Percentiles rank a stretch among this genome's conserved stretches.
Conservation (phyloP, 2,329 filamentous ascomycete species). For the Thielaviopsis euricoi region DNA sequence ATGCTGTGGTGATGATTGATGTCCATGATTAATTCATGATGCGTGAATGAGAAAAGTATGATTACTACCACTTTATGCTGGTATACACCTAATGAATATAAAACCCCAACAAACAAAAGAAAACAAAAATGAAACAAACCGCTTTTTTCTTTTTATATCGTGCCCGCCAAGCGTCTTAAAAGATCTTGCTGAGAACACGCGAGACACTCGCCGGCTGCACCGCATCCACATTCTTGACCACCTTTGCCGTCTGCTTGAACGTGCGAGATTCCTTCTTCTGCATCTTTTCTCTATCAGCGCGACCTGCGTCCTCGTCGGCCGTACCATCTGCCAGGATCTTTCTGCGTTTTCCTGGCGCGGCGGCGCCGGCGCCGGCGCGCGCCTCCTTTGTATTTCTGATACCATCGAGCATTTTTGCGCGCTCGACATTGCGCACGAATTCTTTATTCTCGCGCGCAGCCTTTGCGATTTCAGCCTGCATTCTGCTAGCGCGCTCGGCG, state of each 20-base stretch:
- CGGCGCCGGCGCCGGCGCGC: conserved; percentile 28
- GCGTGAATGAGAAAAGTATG: neutral
- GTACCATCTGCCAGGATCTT: conserved; percentile 22
- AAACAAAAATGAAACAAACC: neutral
- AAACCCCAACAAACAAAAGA: neutral
- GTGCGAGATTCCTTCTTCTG: conserved; percentile 24
- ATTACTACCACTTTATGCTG: neutral
- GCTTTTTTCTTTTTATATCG: neutral
- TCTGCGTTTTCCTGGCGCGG: conserved; percentile 25
- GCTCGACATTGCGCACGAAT: conserved; percentile 65
- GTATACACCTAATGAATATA: neutral
- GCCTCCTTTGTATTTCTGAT: conserved; percentile 25
- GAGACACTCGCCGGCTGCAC: conserved; percentile 37
- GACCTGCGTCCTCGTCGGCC: conserved; percentile 13
- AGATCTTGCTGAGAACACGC: conserved; percentile 48
- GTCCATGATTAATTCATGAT: neutral
- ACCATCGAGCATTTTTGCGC: conserved; percentile 60
- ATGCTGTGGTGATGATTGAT: too few relatives aligned
- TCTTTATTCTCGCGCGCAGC: conserved; percentile 65
- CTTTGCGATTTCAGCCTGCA: conserved; percentile 63
- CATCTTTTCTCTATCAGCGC: conserved; percentile 14
- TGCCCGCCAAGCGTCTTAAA: conserved; percentile 22
- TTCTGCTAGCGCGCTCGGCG: conserved; percentile 57
- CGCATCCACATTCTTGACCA: conserved; percentile 28
- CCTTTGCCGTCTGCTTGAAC: conserved; percentile 51